phyloP scores from a whole-genome alignment of 495 filamentous ascomycete genomes.

The Neurospora tetraspora region DNA sequence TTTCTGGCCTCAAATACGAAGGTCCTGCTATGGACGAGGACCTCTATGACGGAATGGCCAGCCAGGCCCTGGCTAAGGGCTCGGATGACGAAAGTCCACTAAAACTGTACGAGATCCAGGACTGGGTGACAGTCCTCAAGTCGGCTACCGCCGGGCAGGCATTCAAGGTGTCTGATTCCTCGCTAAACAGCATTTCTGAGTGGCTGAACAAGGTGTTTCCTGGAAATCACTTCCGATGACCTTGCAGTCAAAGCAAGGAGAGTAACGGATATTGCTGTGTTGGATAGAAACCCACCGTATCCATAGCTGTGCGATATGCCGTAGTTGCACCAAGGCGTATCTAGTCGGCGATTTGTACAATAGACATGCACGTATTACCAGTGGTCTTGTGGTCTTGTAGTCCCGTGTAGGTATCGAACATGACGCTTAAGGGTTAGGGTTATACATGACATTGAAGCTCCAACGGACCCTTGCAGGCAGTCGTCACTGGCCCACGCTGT shows the following conservation, averaged over 20 bases:
- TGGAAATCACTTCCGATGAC: neutral
- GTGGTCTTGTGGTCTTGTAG: neutral
- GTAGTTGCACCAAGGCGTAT: neutral
- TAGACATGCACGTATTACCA: neutral
- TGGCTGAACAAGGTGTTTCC: neutral
- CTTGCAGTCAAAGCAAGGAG: neutral
- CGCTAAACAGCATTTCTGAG: neutral
- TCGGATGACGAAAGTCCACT: neutral
- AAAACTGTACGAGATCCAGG: neutral
- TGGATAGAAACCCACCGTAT: neutral
- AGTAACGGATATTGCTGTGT: neutral
- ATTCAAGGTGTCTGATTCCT: neutral
- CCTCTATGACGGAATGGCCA: constrained; percentile 8
- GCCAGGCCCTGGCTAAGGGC: constrained; percentile 8
- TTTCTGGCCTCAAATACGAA: constrained; percentile 9
- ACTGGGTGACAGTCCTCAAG: neutral
- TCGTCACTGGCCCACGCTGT: constrained; percentile 1
- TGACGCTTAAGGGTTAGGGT: constrained; percentile 6
- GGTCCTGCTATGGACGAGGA: constrained; percentile 1
- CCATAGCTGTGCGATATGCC: neutral
- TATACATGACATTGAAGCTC: neutral
- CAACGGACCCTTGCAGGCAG: constrained; percentile 1
- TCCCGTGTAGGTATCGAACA: neutral
- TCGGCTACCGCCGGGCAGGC: neutral
- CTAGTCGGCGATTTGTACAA: neutral